Base-by-base conservation (phyloP, 2,329 filamentous ascomycete genomes). In the Penicillium sp. region DNA sequence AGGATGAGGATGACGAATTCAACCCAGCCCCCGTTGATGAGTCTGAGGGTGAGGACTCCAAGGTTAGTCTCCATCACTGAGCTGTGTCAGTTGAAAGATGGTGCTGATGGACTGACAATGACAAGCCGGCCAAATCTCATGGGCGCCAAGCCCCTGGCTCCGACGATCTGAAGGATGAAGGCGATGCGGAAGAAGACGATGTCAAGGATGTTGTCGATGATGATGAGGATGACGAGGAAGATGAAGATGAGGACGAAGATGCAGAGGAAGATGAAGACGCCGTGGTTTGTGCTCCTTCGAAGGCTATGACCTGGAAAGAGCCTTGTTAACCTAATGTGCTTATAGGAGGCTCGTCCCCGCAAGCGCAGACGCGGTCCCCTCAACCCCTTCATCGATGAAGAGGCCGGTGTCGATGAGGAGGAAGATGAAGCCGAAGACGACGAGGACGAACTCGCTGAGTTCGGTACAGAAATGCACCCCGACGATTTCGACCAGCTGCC, bases 321-420 rank as follows among this genome's bases (percentile, higher is more conserved):
- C 4, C 28, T 15, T 42, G 28, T 18, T 13, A 33, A 54, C 45
- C 51, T 48, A 52, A 41, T 46, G 10, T 60, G 49, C 31, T 63
- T 21, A 4, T 39, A 39, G 36, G 36, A 42, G 81, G 81, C 80
- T 52, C 84, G 90, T 67, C 89, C 89, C 51, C 84, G 88, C 64
- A 97, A 97, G 74, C 88, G 92, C 52, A 76, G 81, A 67, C 87
- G 86, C 71, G 85, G 88, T 60, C 82, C 83, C 59, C 85, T 90
- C 58, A 89, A 90, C 64, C 86, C 88, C 66, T 96, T 96, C 84
- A 86, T 99, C 76, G 94, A 99, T 85, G 90, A 93, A 67, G 94
- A 99, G 80, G 94, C 94, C 71, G 94, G 96, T 76, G 94, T 99
- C 63, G 94, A 97, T 68, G 94, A 89, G 53, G 86, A 95, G 59